Conservation (phyloP, 306 rosid genomes). For the cucumber (Cucumis sativus) region Cucumber_9930_V3 NC_026657.2:10501-11000, state of each 20-base stretch:
- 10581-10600: constrained; percentile 81
- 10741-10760: constrained; percentile 53
- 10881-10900: too few relatives aligned
- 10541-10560: constrained; percentile 92
- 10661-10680: constrained; percentile 90
- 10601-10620: constrained; percentile 89
- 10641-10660: constrained; percentile 97
- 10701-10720: constrained; percentile 85
- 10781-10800: not conserved
- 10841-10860: too few relatives aligned
- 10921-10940: too few relatives aligned
- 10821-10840: too few relatives aligned
- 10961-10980: too few relatives aligned
- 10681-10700: constrained; percentile 98
- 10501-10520: constrained; percentile 98
- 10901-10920: too few relatives aligned
- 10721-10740: constrained; percentile 66
- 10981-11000: too few relatives aligned
- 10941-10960: too few relatives aligned
- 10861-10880: too few relatives aligned
- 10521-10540: constrained; percentile 74
- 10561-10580: constrained; percentile 86
- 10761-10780: constrained; percentile 11
- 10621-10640: constrained; percentile 93
- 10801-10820: too few relatives aligned